These are phyloP conservation scores for Ascoidea asiatica DNA, from an alignment of 805 yeast species.

Conservation along the genomic window DNA sequence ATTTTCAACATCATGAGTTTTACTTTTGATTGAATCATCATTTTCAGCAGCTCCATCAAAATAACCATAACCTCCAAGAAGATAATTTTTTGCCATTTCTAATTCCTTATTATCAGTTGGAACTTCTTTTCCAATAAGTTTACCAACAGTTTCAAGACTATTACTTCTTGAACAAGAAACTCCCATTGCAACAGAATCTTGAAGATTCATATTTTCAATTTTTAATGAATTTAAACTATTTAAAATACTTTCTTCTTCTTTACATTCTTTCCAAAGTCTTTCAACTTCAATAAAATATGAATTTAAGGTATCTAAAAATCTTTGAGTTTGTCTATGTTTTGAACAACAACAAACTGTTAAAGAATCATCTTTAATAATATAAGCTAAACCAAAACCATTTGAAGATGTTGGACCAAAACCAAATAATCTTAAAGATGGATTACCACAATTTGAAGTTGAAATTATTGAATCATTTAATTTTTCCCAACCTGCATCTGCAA, in stretches of 20 bases:
- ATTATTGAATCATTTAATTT: constrained; percentile 66
- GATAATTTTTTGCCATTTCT: constrained; percentile 21
- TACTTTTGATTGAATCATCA: constrained; percentile 40
- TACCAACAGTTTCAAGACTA: constrained; percentile 6
- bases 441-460: constrained; percentile 85
- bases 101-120: constrained; percentile 15
- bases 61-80: constrained; percentile 80
- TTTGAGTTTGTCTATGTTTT: constrained; percentile 74
- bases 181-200: constrained; percentile 8
- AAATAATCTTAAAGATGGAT: constrained; percentile 73
- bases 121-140: constrained; percentile 15
- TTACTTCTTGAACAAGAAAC: constrained; percentile 12
- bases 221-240: neutral
- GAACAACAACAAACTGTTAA: constrained; percentile 75
- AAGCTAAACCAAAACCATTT: constrained; percentile 90
- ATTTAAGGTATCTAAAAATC: constrained; percentile 59
- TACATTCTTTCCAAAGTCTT: constrained; percentile 26
- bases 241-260: constrained; percentile 3
- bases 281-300: constrained; percentile 48
- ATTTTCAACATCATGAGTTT: constrained; percentile 5
- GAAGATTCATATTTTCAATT: constrained; percentile 1
- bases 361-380: constrained; percentile 70
- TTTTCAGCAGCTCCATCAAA: constrained; percentile 62
- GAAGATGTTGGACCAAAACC: constrained; percentile 89
- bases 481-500: constrained; percentile 84